Conservation (phyloP, 352 stramenopile species). For the Pythium rishiriense region DNA sequence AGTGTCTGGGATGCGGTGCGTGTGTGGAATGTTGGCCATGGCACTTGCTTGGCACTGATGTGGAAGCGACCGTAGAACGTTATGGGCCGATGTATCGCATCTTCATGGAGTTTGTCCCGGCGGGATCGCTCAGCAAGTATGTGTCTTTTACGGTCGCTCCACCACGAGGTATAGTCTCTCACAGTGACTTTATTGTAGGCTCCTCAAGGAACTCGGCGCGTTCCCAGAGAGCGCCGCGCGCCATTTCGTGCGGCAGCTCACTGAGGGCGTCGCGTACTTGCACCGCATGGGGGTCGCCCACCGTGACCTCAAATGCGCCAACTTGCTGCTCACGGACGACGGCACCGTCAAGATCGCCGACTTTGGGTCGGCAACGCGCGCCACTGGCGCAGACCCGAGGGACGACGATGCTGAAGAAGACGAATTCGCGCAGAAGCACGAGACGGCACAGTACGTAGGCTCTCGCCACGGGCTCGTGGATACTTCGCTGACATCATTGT, state of each 20-base stretch:
- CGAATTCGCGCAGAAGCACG: constrained; percentile 14
- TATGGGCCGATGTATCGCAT: constrained; percentile 63
- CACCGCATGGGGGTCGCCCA: constrained; percentile 75
- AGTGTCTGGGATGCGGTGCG: constrained; percentile 58
- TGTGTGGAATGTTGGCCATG: too few species aligned
- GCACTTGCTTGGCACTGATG: too few species aligned
- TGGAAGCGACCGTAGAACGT: too few species aligned
- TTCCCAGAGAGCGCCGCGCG: constrained; percentile 66
- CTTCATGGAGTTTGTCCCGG: constrained; percentile 87
- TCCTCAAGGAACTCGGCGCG: constrained; percentile 81
- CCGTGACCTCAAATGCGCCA: constrained; percentile 88
- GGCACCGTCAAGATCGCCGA: constrained; percentile 85
- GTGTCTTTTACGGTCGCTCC: too few species aligned
- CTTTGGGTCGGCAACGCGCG: constrained; percentile 78
- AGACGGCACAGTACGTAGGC: constrained; percentile 11
- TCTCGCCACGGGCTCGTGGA: too few species aligned
- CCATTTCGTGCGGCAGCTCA: constrained; percentile 57
- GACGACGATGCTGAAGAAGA: neutral
- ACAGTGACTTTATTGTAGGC: constrained; percentile 26
- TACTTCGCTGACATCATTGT: constrained; percentile 13
- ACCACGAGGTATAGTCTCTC: neutral
- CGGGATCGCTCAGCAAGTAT: constrained; percentile 77
- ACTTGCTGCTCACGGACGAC: constrained; percentile 66
- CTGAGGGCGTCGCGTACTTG: constrained; percentile 68
- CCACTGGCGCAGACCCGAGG: neutral